Percentiles rank a stretch among this genome's conserved stretches.
These are phyloP conservation scores for Labyrinthula sp. DNA, from an alignment of 352 stramenopile genomes.

Conservation along the genomic window DNA sequence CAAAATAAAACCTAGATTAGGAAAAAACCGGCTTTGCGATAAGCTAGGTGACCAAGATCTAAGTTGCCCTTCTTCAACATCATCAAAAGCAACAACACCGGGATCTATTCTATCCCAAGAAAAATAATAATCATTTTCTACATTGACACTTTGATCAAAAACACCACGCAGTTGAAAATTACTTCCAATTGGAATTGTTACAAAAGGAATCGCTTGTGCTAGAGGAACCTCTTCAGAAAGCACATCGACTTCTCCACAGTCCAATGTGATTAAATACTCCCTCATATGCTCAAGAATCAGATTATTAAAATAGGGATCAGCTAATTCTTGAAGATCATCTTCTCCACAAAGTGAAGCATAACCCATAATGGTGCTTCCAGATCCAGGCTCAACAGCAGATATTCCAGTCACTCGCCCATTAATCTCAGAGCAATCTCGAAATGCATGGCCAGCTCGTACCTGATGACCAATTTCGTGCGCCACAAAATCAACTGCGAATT, in stretches of 20 bases:
- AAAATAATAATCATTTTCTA: too few species aligned
- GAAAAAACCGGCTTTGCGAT: constrained; percentile 15
- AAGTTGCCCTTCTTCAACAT: constrained; percentile 2
- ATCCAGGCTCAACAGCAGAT: constrained; percentile 16
- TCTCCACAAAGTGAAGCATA: constrained; percentile 15
- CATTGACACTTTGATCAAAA: too few species aligned
- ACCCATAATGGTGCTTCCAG: constrained; percentile 24
- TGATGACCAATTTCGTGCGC: constrained; percentile 25
- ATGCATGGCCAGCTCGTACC: constrained; percentile 7
- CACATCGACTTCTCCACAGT: too few species aligned
- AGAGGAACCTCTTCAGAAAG: too few species aligned
- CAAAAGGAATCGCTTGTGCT: background rate
- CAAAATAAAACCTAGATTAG: constrained; percentile 9
- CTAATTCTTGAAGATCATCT: constrained; percentile 7
- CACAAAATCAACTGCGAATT: constrained; percentile 19
- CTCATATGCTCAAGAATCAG: constrained; percentile 23
- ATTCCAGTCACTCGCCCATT: background rate
- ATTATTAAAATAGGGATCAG: constrained; percentile 21
- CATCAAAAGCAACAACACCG: constrained; percentile 1
- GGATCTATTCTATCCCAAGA: constrained; percentile 20
- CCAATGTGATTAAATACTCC: too few species aligned
- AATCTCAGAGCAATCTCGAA: constrained; percentile 6
- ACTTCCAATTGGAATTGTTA: constrained; percentile 1
- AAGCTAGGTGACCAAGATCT: constrained; percentile 3
- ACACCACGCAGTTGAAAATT: constrained; percentile 1